phyloP scores from a whole-genome alignment of 1,139 yeast genomes.

The Debaryomyces coudertii region DNA sequence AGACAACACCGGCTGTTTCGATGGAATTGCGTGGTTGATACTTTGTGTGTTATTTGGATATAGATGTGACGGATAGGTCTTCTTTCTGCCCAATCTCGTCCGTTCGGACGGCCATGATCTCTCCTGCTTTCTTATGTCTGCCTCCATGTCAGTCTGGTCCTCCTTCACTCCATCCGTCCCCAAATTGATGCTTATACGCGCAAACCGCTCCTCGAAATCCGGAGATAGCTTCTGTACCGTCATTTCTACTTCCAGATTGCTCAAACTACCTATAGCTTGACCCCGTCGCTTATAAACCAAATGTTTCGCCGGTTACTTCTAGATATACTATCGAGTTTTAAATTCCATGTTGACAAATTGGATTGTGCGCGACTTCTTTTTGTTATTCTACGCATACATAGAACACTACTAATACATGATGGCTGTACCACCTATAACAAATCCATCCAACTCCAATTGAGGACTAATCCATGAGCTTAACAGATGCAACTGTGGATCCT shows the following conservation, averaged over 20 bases:
- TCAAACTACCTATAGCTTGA: not conserved
- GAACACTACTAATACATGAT: not conserved
- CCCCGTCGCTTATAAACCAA: not conserved
- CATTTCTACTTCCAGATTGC: slow-evolving; percentile 2
- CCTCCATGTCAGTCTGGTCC: not conserved
- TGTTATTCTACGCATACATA: not conserved
- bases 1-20: slow-evolving; percentile 19
- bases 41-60: slow-evolving; percentile 19
- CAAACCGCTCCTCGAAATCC: slow-evolving; percentile 33
- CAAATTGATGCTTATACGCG: slow-evolving; percentile 26
- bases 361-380: not conserved
- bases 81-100: slow-evolving; percentile 17
- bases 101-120: slow-evolving; percentile 17
- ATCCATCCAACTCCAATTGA: not conserved
- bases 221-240: slow-evolving; percentile 11
- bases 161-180: not conserved
- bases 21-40: slow-evolving; percentile 14
- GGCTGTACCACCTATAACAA: not conserved
- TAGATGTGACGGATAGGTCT: slow-evolving; percentile 26
- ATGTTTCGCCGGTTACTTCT: not conserved
- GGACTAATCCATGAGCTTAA: not conserved
- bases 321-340: not conserved
- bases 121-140: slow-evolving; percentile 15
- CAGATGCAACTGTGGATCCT: slow-evolving; percentile 2
- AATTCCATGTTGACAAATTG: not conserved